Evolutionary conservation across 176 grass and related monocot genomes (phyloP), one percentile per base, ranked within the genome.

Genomic region (Aegilops speltoides): DNA sequence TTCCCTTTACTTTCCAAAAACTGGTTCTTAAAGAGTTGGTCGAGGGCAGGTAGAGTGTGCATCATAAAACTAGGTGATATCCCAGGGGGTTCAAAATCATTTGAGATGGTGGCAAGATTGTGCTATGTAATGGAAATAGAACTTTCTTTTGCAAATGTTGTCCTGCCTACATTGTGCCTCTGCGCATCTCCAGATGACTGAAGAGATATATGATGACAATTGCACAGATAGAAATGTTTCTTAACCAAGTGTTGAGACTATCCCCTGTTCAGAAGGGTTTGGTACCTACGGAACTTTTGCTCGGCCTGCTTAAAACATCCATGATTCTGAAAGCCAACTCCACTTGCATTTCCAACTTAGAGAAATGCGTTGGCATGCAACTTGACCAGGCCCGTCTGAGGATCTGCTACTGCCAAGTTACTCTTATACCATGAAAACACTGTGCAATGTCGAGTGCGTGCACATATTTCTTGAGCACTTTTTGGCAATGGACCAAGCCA

Each of bases 71-170:
- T 8, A 8, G 7, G 37, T 38, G 37, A 38, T 38, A 38, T 38
- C 7, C 6, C 37, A 38, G 37, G 37, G 32, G 37, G 37, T 77
- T 79, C 86, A 54, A 92, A 85, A 77, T 91, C 95, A 86, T 97
- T 97, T 80, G 95, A 97, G 87, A 82, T 97, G 38, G 95, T 94
- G 69, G 90, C 92, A 83, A 88, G 88, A 61, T 97, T 97, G 78
- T 97, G 95, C 78, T 97, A 97, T 81, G 95, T 84, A 69, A 87
- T 92, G 79, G 93, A 94, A 85, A 73, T 94, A 54, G 90, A 97
- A 72, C 89, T 97, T 86, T 88, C 90, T 78, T 87, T 89, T 31
- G 82, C 85, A 86, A 97, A 94, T 88, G n/a, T 89, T 79, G 95
- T 91, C 24, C 87, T n/a, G 64, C 59, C 1, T 40, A 40, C 38